Conservation (phyloP, 1,139 yeast species). For the Diutina rugosa region DNA sequence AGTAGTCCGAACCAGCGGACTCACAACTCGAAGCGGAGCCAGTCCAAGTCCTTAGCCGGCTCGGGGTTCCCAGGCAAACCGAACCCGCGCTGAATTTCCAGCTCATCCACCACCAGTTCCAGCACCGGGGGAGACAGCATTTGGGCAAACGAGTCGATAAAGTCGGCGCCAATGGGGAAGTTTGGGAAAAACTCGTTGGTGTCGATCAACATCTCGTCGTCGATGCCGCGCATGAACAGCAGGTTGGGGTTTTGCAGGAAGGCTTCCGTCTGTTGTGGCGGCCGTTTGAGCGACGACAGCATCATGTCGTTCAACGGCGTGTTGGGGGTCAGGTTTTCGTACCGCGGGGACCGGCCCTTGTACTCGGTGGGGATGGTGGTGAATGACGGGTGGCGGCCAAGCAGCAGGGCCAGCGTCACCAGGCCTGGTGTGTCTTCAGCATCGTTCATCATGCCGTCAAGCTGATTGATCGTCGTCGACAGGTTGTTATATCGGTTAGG, state of each 20-base stretch:
- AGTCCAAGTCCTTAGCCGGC: conserved; percentile 21
- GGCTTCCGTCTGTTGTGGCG: conserved; percentile 13
- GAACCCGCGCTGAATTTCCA: conserved; percentile 12
- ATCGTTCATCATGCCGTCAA: conserved; percentile 4
- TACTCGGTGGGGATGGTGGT: conserved; percentile 5
- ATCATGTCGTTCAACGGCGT: conserved; percentile 4
- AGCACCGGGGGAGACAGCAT: conserved; percentile 3
- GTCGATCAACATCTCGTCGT: conserved; percentile 7
- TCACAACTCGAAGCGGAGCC: conserved; percentile 34
- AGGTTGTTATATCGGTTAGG: not conserved
- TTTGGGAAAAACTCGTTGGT: conserved; percentile 3
- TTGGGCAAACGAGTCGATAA: not conserved
- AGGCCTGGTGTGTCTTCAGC: conserved; percentile 14
- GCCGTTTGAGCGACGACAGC: conserved; percentile 3
- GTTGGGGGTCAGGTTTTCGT: conserved; percentile 12
- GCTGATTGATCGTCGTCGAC: not conserved
- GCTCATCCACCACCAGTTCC: conserved; percentile 6
- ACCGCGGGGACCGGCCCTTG: conserved; percentile 10
- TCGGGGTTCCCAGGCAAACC: conserved; percentile 8
- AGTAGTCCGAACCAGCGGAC: not conserved
- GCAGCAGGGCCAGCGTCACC: conserved; percentile 12
- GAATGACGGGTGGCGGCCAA: conserved; percentile 5
- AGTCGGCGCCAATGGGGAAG: not conserved
- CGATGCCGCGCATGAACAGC: conserved; percentile 3
- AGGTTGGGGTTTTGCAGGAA: conserved; percentile 7